Base-by-base conservation (phyloP, 495 filamentous ascomycete species). In the Lindgomyces ingoldianus region DNA sequence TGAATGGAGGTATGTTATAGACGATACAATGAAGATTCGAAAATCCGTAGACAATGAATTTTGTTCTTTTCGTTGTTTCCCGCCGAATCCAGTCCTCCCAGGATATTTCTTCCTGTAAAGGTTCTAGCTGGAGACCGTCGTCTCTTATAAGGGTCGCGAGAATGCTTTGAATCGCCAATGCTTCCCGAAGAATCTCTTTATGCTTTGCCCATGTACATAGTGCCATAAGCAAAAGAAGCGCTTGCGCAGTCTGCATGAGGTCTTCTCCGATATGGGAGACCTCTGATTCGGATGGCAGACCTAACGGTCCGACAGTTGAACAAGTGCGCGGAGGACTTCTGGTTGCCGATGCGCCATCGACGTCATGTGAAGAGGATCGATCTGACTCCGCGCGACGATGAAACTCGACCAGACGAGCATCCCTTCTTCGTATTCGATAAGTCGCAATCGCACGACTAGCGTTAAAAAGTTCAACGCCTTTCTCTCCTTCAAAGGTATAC, bases 391-490 rank as follows among this genome's bases (percentile, higher is more conserved):
- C 42, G 11, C 29, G 54, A n/a, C 61, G 61, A 51, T 65, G 66
- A 19, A 39, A 53, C 19, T 64, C 60, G 0, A 69, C 83, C 44
- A 81, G 71, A 30, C 83, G 73, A n/a, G 51, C 45, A 55, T 66
- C 57, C 27, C 66, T 48, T 21, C 80, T 75, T 27, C 81, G 74
- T 10, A 83, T 82, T 63, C 84, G 81, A 60, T 84, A 79, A 11
- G 77, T 68, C 2, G 81, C 80, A 25, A 85, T 81, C 0, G 81
- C 74, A 52, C 80, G 83, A 0, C 83, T 81, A 0, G 87, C 87
- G 73, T 89, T 86, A 77, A 88, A 91, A 6, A 91, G 75, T 12
- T 87, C 84, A 64, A 87, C 85, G 0, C 85, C 87, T 36, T 84
- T 78, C 49, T 82, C 75, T 19, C 75, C 76, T 57, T 82, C 80